Conservation (phyloP, 257 asterid genomes). For the Petunia axillaris region DNA sequence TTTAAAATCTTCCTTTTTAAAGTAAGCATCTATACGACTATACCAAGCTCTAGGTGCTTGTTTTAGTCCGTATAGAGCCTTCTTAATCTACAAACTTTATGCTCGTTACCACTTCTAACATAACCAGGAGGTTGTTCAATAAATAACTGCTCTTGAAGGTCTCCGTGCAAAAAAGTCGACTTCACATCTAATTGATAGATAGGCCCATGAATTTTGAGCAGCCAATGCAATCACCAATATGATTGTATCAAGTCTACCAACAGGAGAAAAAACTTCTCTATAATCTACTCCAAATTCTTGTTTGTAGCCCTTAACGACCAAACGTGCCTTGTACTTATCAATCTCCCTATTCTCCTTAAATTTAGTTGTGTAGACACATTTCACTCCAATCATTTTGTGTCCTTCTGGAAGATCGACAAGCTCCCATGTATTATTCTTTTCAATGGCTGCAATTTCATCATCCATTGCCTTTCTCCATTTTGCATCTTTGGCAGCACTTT, state of each 20-base stretch:
- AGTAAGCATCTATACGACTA: not conserved
- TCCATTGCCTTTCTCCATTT: not conserved
- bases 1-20: not conserved
- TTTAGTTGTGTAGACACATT: not conserved
- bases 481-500: not conserved
- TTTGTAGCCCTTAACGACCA: not conserved
- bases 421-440: not conserved
- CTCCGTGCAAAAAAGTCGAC: slow-evolving; percentile 14
- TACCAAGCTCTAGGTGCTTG: not conserved
- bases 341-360: too few relatives aligned
- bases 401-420: not conserved
- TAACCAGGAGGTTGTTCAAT: slow-evolving; percentile 18
- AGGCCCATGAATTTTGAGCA: not conserved
- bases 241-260: not conserved
- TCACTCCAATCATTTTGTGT: slow-evolving; percentile 3
- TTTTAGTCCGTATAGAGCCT: not conserved
- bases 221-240: not conserved
- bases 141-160: slow-evolving; percentile 11
- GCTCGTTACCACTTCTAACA: not conserved
- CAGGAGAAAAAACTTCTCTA: not conserved
- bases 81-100: not conserved
- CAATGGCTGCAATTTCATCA: not conserved
- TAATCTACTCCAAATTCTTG: not conserved
- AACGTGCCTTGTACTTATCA: not conserved
- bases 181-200: slow-evolving; percentile 4